Conservation (phyloP, 75 land plant genomes). For the Pseudotsuga menziesii region DNA sequence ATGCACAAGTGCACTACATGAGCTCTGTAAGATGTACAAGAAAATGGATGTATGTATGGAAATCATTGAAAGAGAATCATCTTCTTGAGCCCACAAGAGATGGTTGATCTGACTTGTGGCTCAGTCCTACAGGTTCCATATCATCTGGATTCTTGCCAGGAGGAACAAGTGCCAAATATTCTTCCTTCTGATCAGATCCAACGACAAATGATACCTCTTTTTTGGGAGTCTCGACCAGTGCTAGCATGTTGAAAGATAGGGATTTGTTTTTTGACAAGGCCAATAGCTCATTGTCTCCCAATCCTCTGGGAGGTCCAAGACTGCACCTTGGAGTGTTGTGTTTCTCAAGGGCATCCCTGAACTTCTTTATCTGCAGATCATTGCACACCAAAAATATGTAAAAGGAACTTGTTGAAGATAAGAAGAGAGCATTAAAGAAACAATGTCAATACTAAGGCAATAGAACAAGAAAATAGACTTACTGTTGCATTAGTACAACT, state of each 20-base stretch:
- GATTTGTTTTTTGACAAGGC: slow-evolving; percentile 35
- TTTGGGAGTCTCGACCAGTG: not conserved
- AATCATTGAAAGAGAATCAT: not conserved
- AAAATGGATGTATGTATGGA: not conserved
- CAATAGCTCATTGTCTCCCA: slow-evolving; percentile 32
- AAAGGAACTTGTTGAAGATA: no score
- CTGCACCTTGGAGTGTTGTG: slow-evolving; percentile 36
- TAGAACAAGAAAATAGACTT: no score
- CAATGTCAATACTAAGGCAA: no score
- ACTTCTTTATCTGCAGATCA: slow-evolving; percentile 43
- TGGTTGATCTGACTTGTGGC: not conserved
- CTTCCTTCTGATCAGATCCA: not conserved
- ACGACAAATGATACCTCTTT: not conserved
- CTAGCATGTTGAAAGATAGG: slow-evolving; percentile 17
- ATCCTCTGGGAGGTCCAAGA: slow-evolving; percentile 35
- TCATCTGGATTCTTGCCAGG: not conserved
- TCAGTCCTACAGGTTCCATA: not conserved
- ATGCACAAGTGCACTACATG: not conserved
- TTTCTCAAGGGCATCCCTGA: slow-evolving; percentile 51
- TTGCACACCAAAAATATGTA: no score
- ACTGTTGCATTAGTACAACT: no score
- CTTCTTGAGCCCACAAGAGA: not conserved
- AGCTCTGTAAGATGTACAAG: not conserved
- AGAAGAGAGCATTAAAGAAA: no score
- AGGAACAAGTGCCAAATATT: not conserved